A percentile compares a stretch with the other conserved stretches of the same genome.
These are phyloP conservation scores for Tetrahymena elliotti DNA, from an alignment of 73 alveolate species.

Conservation along the genomic window DNA sequence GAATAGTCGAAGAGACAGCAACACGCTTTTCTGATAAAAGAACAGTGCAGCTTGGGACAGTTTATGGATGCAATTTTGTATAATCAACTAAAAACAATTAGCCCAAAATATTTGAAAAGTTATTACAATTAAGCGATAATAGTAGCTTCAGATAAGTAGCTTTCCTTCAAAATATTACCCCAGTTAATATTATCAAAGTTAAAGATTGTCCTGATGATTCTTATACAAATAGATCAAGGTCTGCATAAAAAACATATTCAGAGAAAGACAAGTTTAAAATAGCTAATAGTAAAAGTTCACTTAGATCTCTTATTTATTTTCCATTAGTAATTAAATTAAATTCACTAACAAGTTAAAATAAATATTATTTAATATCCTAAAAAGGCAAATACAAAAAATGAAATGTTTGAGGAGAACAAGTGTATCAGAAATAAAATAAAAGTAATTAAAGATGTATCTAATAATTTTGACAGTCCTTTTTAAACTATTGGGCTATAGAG, in stretches of 20 bases:
- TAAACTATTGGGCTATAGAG: not conserved
- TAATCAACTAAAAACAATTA: not conserved
- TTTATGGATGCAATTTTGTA: not conserved
- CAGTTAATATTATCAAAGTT: not conserved
- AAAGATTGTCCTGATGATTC: not conserved
- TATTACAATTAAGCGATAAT: not conserved
- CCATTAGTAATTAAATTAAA: not conserved
- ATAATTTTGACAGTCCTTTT: not conserved
- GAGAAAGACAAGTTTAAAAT: not conserved
- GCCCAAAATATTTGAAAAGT: not conserved
- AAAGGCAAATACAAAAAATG: not conserved
- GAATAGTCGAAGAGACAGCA: not conserved
- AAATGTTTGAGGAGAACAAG: not conserved
- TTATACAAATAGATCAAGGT: not conserved
- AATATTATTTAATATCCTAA: too few species aligned
- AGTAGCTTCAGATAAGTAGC: not conserved
- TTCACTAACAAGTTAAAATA: not conserved
- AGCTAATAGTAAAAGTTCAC: not conserved
- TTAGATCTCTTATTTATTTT: not conserved
- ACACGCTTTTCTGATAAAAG: not conserved
- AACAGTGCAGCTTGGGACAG: not conserved
- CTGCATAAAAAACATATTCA: not conserved
- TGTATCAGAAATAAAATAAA: too few species aligned
- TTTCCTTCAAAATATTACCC: not conserved
- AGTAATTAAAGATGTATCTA: not conserved